phyloP scores from a whole-genome alignment of 371 early-diverging fungal species.

The Nosema muscidifuracis region DNA sequence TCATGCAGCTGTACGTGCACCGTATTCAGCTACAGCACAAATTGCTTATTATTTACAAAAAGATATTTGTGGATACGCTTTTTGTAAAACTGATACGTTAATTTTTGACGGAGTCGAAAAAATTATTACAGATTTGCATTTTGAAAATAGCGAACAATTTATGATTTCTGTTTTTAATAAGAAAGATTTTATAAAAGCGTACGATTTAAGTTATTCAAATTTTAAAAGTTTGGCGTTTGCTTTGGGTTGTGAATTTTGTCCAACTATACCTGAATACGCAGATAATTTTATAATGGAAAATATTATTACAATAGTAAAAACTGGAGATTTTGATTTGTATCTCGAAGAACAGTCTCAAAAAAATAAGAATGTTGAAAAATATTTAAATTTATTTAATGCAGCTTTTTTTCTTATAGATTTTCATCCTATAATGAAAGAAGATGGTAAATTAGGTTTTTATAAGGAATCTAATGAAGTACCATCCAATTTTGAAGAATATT shows the following conservation, averaged over 20 bases:
- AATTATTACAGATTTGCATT: slow-evolving; percentile 43
- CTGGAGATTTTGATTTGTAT: slow-evolving; percentile 1
- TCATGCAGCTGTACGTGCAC: slow-evolving; percentile 52
- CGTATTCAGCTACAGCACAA: slow-evolving; percentile 61
- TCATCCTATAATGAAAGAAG: slow-evolving; percentile 57
- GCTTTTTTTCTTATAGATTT: slow-evolving; percentile 27
- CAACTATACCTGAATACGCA: slow-evolving; percentile 53
- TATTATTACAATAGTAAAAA: slow-evolving; percentile 20
- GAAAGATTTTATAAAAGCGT: slow-evolving; percentile 8
- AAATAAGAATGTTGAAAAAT: slow-evolving; percentile 1
- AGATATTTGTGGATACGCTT: slow-evolving; percentile 47
- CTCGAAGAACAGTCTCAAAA: not conserved
- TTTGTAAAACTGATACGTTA: slow-evolving; percentile 55
- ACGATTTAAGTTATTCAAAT: not conserved
- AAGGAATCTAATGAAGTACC: slow-evolving; percentile 18
- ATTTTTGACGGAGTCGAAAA: slow-evolving; percentile 46
- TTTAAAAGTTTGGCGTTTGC: slow-evolving; percentile 34
- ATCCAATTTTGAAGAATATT: slow-evolving; percentile 34
- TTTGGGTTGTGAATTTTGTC: slow-evolving; percentile 59
- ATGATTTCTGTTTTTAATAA: slow-evolving; percentile 9
- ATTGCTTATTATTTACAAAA: slow-evolving; percentile 53
- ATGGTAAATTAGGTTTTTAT: slow-evolving; percentile 38
- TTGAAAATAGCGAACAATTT: not conserved
- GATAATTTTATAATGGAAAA: slow-evolving; percentile 31
- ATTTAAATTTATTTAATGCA: slow-evolving; percentile 20